Percentiles rank a stretch among this genome's conserved stretches.
Conservation (phyloP, 352 stramenopile species). For the Pythium vanterpoolii region DNA sequence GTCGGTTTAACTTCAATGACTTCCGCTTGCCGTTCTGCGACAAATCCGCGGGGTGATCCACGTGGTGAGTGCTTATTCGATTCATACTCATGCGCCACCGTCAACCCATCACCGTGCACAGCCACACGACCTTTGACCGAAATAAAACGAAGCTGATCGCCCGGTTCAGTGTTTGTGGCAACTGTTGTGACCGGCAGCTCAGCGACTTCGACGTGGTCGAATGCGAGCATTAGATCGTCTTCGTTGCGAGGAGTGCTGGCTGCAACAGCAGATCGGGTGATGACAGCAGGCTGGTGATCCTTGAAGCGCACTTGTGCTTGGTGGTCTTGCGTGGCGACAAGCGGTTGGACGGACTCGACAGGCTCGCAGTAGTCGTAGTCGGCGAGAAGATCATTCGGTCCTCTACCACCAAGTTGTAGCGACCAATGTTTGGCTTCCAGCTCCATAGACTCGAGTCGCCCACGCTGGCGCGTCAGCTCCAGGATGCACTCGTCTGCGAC, state of each 20-base stretch:
- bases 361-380: slow-evolving; percentile 26
- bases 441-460: slow-evolving; percentile 39
- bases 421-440: slow-evolving; percentile 35
- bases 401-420: background rate
- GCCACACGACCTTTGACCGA: background rate
- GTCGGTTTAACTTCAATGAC: background rate
- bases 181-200: slow-evolving; percentile 5
- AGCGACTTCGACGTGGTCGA: slow-evolving; percentile 11
- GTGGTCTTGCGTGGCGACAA: slow-evolving; percentile 19
- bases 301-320: slow-evolving; percentile 19
- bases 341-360: slow-evolving; percentile 14
- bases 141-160: background rate
- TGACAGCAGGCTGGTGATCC: background rate
- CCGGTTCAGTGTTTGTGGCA: background rate
- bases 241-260: background rate
- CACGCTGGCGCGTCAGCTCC: slow-evolving; percentile 39
- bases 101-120: background rate
- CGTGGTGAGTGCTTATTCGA: background rate
- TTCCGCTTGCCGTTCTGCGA: background rate
- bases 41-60: background rate
- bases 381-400: slow-evolving; percentile 18
- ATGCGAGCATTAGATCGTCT: slow-evolving; percentile 11
- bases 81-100: background rate
- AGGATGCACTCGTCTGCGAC: slow-evolving; percentile 37
- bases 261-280: background rate